Evolutionary conservation across 2,329 filamentous ascomycete genomes (phyloP), one percentile per base, ranked within the genome.

Genomic region (Colletotrichum chrysophilum): DNA sequence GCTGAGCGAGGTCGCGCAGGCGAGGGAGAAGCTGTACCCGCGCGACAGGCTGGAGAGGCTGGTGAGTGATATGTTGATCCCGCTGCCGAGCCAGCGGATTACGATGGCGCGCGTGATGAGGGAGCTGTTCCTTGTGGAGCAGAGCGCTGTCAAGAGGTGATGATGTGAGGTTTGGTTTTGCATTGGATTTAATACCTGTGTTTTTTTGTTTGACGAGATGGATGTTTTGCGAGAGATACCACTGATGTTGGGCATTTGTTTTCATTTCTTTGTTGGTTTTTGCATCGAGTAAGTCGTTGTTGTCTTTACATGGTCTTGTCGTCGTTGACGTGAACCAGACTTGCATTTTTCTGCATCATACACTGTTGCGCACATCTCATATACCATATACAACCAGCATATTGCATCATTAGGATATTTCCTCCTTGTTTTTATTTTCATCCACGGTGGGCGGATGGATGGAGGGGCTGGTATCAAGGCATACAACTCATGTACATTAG

Each of bases 11-110:
- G 85, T 92, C 56, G 86, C 84, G 58, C 86, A 88, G 60, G 88
- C 88, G 21, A 85, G 88, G 77, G 83, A 84, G 73, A 84, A 80
- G 52, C 86, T 92, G 4, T 85, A 88, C 79, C 76, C 80, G 8
- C 83, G 84, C 28, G 89, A 91, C 79, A 84, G 84, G 64, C 81
- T 92, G 48, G 90, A 92, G 81, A 82, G 85, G 18, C 81, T 92
- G 12, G 86, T 91, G 18, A 83, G 83, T 72, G 88, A 90, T 43
- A 92, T 92, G 90, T 78, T 92, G 74, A 84, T 84, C 8, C 87
- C 89, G 5, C 87, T 89, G 70, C 89, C 87, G 12, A 82, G 82
- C 68, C 86, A 90, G 69, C 86, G 90, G 34, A 88, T 91, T 77
- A 89, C 88, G 24, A 91, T 90, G 87, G 85, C 85, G n/a, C 86